Base-by-base conservation (phyloP, 345 rosid genomes). In the Psidium friedrichsthalianum region DNA sequence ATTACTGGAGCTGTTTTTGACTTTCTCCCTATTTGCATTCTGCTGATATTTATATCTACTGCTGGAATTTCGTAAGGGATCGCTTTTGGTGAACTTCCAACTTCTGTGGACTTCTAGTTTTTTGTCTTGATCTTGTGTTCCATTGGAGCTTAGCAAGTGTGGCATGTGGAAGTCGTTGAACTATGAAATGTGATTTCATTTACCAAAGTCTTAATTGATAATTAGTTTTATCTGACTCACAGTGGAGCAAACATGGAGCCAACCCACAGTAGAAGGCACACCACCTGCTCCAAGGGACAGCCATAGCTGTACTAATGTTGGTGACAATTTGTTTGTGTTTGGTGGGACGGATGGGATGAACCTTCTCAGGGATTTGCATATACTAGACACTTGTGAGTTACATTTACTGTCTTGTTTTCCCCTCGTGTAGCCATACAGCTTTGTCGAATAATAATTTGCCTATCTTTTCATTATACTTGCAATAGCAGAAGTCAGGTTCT, bases 301-400 rank as follows among this genome's bases (percentile, higher is more conserved):
- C 90, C 99, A 95, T 89, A 95, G 93, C 86, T 95, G 95, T 88
- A 94, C 98, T 6, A 86, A 94, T 53, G 91, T 97, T 27, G 96
- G 94, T 18, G 98, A 92, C 82, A 93, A 90, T 82, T 91, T 96
- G 69, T 94, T 87, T 55, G 96, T 96, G 58, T 95, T 97, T 87
- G 99, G 99, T 85, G 99, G 99, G 86, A 95, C 99, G 57, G 98
- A 97, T 91, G 98, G 98, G 84, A 76, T 51, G 85, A 92, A 91
- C 32, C 95, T 96, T 88, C 96, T 97, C 53, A 91, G 88, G 59
- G 93, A 97, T 93, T 89, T 96, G 89, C 89, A 92, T 86, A 92
- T 96, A 88, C 90, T 97, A 80, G 95, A 96, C 82, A 94, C 97
- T 59, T 88, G 99, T 96, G 91, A 93, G 96, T 87, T 55, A 74